Evolutionary conservation across 306 rosid species (phyloP).

Genomic region (Prunus mume): DNA sequence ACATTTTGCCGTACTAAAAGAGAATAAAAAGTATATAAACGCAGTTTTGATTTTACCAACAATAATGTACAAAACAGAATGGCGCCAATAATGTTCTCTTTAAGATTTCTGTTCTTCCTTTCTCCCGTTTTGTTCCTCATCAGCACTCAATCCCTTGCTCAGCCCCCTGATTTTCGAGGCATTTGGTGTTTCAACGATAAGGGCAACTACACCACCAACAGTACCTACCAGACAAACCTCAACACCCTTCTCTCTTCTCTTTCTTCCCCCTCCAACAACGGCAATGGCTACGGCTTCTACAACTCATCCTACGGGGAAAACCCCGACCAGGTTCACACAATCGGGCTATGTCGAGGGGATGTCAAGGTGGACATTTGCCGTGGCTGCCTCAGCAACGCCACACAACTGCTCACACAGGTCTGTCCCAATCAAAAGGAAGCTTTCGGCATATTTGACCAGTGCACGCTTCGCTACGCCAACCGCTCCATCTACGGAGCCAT

Average conservation of each 20-base stretch:
- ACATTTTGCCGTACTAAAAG: too few species aligned
- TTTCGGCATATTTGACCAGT: not conserved
- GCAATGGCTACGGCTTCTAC: slow-evolving; percentile 8
- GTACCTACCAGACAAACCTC: not conserved
- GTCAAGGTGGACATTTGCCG: not conserved
- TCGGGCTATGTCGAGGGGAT: not conserved
- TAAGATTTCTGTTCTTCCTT: not conserved
- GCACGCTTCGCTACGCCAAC: slow-evolving; percentile 23
- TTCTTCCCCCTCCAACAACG: not conserved
- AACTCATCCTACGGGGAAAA: not conserved
- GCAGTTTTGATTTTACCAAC: too few species aligned
- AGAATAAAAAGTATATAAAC: not conserved
- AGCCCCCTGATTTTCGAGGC: too few species aligned
- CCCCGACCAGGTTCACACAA: not conserved
- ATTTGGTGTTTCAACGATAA: not conserved
- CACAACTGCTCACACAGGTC: not conserved
- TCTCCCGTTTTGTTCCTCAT: not conserved
- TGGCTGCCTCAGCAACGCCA: not conserved
- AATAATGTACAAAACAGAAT: not conserved
- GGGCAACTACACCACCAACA: not conserved
- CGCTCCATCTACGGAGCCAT: not conserved
- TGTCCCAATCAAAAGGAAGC: slow-evolving; percentile 2
- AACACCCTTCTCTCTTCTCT: slow-evolving; percentile 5
- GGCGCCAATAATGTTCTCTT: not conserved
- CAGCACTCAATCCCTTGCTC: not conserved